These are phyloP conservation scores for Pogostemon cablin DNA, from an alignment of 257 asterid species.

Conservation along the genomic window DNA sequence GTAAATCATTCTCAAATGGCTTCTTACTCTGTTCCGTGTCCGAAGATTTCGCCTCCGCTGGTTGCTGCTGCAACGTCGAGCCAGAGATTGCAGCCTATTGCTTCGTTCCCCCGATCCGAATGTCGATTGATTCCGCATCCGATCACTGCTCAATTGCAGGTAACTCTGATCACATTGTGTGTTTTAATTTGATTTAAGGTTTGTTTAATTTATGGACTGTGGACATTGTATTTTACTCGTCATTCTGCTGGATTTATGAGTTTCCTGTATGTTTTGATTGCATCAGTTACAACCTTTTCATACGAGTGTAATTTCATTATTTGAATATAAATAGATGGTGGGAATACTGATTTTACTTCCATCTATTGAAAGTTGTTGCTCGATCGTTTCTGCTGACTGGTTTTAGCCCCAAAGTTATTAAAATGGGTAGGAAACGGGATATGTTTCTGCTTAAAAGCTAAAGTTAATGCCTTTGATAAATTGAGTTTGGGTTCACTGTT, in stretches of 20 bases:
- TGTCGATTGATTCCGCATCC: conserved; percentile 35
- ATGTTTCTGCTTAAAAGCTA: background rate
- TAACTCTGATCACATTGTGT: background rate
- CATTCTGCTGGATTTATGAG: background rate
- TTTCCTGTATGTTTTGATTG: background rate
- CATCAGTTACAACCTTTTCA: background rate
- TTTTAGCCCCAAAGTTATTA: background rate
- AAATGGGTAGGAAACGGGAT: background rate
- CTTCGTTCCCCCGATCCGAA: conserved; percentile 45
- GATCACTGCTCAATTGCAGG: conserved; percentile 30
- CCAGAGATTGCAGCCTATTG: conserved; percentile 25
- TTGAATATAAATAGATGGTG: background rate
- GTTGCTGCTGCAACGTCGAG: conserved; percentile 43
- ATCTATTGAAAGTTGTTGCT: background rate
- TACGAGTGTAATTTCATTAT: background rate
- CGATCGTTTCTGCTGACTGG: background rate
- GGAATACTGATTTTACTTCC: background rate
- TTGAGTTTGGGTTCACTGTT: conserved; percentile 11
- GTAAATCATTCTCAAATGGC: conserved; percentile 43
- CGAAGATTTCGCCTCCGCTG: conserved; percentile 44
- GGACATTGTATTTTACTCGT: background rate
- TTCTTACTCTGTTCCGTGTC: conserved; percentile 52
- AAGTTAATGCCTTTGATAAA: background rate
- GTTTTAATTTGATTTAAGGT: background rate
- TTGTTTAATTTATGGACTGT: background rate